Evolutionary conservation across 2,329 filamentous ascomycete genomes (phyloP).

Genomic region (Trichoderma sp.): DNA sequence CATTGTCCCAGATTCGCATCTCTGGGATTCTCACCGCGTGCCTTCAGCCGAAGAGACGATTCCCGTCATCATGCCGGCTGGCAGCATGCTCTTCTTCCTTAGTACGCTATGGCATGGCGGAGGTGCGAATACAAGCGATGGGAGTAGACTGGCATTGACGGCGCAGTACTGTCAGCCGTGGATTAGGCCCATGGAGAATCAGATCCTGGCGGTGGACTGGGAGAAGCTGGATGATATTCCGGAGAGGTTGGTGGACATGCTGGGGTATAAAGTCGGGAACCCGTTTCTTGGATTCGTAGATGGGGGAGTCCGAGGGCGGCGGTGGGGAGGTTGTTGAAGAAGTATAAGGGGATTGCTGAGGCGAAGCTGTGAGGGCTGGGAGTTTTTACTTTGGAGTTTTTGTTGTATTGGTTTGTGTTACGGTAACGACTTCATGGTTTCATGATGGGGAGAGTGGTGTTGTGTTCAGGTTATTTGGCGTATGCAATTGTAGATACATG

Average conservation of each 20-base stretch:
- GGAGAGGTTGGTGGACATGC: constrained; percentile 28
- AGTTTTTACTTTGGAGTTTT: neutral
- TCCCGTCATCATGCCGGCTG: constrained; percentile 38
- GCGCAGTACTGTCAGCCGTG: constrained; percentile 46
- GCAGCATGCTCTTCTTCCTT: constrained; percentile 40
- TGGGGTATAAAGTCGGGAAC: constrained; percentile 29
- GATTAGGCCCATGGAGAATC: constrained; percentile 41
- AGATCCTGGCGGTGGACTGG: constrained; percentile 38
- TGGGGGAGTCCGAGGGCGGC: constrained; percentile 27
- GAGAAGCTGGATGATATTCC: constrained; percentile 29
- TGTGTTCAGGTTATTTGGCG: neutral
- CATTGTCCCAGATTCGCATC: constrained; percentile 39
- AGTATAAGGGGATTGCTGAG: constrained; percentile 14
- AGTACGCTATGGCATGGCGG: constrained; percentile 42
- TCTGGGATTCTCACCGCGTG: constrained; percentile 33
- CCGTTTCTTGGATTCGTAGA: constrained; percentile 30
- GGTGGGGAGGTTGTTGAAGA: constrained; percentile 24
- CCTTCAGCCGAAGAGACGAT: constrained; percentile 30
- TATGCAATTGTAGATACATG: neutral
- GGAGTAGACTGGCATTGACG: constrained; percentile 37
- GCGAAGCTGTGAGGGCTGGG: neutral
- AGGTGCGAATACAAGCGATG: constrained; percentile 35
- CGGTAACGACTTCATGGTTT: neutral
- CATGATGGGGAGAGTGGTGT: neutral
- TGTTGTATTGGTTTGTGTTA: neutral